phyloP scores from a whole-genome alignment of 2,329 filamentous ascomycete genomes.

The Claviceps cyperi region DNA sequence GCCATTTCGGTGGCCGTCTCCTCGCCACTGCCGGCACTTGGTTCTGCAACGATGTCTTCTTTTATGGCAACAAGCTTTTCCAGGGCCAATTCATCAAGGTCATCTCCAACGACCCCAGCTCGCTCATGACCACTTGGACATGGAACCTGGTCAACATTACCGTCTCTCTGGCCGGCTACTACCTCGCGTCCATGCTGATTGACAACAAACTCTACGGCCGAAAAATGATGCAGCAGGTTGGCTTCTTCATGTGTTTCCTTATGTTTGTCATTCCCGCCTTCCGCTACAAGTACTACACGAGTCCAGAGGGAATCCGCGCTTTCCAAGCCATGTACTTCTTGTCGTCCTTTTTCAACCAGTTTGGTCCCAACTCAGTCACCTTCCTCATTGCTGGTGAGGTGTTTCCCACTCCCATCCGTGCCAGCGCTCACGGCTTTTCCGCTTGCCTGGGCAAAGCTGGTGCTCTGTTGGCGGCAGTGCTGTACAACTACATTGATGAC shows the following conservation, averaged over 20 bases:
- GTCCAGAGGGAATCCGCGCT: slow-evolving; percentile 54
- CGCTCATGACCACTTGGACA: slow-evolving; percentile 75
- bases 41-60: slow-evolving; percentile 97
- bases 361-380: slow-evolving; percentile 89
- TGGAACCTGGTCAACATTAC: slow-evolving; percentile 89
- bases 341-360: slow-evolving; percentile 98
- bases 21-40: slow-evolving; percentile 77
- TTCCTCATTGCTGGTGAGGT: slow-evolving; percentile 94
- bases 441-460: slow-evolving; percentile 82
- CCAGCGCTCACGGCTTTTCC: slow-evolving; percentile 88
- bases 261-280: slow-evolving; percentile 88
- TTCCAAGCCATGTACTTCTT: slow-evolving; percentile 99
- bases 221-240: slow-evolving; percentile 91
- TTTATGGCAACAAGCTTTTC: slow-evolving; percentile 98
- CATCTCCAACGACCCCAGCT: slow-evolving; percentile 52
- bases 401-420: slow-evolving; percentile 88
- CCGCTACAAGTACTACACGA: slow-evolving; percentile 71
- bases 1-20: slow-evolving; percentile 73
- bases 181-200: slow-evolving; percentile 74
- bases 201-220: slow-evolving; percentile 95
- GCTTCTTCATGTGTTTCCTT: slow-evolving; percentile 86
- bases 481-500: slow-evolving; percentile 89
- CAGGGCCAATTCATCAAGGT: slow-evolving; percentile 79
- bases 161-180: slow-evolving; percentile 79
- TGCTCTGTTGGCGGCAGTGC: slow-evolving; percentile 69